Evolutionary conservation across 2,329 filamentous ascomycete genomes (phyloP).

Genomic region (Nectriaceae sp.): DNA sequence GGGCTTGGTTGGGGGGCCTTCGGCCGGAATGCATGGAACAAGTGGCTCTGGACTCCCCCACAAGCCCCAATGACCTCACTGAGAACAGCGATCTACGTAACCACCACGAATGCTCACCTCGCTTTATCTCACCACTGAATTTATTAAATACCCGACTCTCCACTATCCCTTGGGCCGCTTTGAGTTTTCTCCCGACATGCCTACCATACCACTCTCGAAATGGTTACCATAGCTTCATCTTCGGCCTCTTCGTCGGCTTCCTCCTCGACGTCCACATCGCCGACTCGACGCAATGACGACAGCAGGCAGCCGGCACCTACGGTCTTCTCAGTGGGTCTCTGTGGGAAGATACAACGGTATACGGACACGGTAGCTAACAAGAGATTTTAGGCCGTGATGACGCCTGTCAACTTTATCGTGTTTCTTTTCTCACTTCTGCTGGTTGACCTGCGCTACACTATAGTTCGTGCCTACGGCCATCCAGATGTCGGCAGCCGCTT

Average conservation of each 20-base stretch:
- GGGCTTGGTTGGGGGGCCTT: background rate
- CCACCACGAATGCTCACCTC: too few relatives aligned
- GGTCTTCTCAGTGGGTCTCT: constrained; percentile 28
- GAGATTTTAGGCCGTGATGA: constrained; percentile 50
- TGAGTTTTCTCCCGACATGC: background rate
- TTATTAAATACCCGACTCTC: background rate
- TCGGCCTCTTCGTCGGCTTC: constrained; percentile 8
- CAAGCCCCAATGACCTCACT: background rate
- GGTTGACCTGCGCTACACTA: constrained; percentile 59
- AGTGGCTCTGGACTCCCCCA: background rate
- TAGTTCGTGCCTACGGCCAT: constrained; percentile 47
- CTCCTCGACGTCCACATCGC: background rate
- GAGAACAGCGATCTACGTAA: background rate
- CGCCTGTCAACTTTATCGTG: constrained; percentile 63
- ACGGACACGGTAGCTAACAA: background rate
- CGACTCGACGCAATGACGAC: constrained; percentile 1
- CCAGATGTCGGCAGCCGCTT: constrained; percentile 32
- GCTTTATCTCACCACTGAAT: too few relatives aligned
- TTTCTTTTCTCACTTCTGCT: constrained; percentile 67
- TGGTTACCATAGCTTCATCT: constrained; percentile 1
- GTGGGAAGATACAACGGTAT: background rate
- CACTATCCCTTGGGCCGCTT: background rate
- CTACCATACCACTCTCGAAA: background rate
- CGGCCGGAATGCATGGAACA: background rate
- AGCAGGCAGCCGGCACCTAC: constrained; percentile 17